Conservation (phyloP, 2,329 filamentous ascomycete species). For the Podosphaera xanthii region DNA sequence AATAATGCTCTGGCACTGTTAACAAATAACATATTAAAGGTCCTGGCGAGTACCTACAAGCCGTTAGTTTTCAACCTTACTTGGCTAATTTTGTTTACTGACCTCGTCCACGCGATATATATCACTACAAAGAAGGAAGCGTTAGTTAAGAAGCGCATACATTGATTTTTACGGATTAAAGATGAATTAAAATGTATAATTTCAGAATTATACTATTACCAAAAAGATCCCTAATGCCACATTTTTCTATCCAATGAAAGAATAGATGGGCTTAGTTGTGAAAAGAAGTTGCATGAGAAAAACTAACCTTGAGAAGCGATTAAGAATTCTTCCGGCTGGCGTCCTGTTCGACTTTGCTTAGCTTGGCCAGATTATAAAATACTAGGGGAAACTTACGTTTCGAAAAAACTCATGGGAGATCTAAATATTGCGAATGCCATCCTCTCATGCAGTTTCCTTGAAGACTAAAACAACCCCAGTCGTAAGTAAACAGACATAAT, state of each 20-base stretch:
- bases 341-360: conserved; percentile 23
- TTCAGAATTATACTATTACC: conserved; percentile 1
- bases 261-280: too few species aligned
- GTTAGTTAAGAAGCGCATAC: conserved; percentile 8
- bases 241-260: too few species aligned
- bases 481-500: not conserved
- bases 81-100: conserved; percentile 7
- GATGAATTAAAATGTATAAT: conserved; percentile 3
- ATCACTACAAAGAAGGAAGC: conserved; percentile 19
- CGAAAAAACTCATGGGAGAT: conserved; percentile 96
- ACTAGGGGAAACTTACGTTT: conserved; percentile 29
- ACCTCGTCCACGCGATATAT: conserved; percentile 24
- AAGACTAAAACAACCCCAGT: conserved; percentile 34
- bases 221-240: too few species aligned
- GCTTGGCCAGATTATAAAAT: not conserved
- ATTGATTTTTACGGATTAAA: not conserved
- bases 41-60: conserved; percentile 82
- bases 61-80: conserved; percentile 31
- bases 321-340: conserved; percentile 84
- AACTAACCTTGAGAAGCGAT: conserved; percentile 72
- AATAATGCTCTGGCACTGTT: conserved; percentile 56
- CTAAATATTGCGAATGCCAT: conserved; percentile 97
- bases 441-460: conserved; percentile 82
- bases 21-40: conserved; percentile 89
- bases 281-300: conserved; percentile 3